phyloP scores from a whole-genome alignment of 2,329 filamentous ascomycete genomes.

The Pseudogymnoascus sp. region DNA sequence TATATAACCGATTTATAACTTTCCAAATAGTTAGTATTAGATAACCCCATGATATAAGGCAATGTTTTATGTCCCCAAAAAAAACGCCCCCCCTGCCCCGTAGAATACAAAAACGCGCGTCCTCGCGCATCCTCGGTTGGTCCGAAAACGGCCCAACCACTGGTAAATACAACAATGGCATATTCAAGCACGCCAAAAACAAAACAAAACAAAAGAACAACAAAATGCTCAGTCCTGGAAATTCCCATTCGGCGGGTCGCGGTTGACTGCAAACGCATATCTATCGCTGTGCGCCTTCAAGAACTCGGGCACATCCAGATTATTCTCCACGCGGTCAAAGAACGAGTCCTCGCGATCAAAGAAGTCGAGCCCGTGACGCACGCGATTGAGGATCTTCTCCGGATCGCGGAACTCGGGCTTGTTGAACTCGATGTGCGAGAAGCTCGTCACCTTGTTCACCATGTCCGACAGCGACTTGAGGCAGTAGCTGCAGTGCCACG shows the following conservation, averaged over 20 bases:
- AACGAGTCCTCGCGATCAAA: slow-evolving; percentile 32
- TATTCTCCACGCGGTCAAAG: slow-evolving; percentile 33
- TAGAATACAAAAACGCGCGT: not conserved
- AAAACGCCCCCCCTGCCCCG: not conserved
- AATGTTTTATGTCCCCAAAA: not conserved
- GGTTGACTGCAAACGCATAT: slow-evolving; percentile 22
- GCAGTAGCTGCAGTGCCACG: slow-evolving; percentile 41
- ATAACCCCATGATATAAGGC: not conserved
- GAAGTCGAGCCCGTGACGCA: slow-evolving; percentile 37
- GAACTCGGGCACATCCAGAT: slow-evolving; percentile 37
- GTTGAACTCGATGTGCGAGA: slow-evolving; percentile 36
- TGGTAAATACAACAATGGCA: not conserved
- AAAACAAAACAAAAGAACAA: not conserved
- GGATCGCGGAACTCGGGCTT: slow-evolving; percentile 34
- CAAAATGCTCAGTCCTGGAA: slow-evolving; percentile 19
- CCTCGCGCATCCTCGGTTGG: not conserved
- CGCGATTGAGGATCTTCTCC: slow-evolving; percentile 33
- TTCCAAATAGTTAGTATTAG: not conserved
- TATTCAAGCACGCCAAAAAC: not conserved
- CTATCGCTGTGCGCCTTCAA: slow-evolving; percentile 25
- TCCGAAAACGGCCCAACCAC: not conserved
- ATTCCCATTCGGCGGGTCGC: slow-evolving; percentile 20
- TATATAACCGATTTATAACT: no score
- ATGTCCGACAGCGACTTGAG: slow-evolving; percentile 36
- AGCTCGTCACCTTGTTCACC: slow-evolving; percentile 35